Base-by-base conservation (phyloP, 2,329 filamentous ascomycete species). In the Cercospora sp. region DNA sequence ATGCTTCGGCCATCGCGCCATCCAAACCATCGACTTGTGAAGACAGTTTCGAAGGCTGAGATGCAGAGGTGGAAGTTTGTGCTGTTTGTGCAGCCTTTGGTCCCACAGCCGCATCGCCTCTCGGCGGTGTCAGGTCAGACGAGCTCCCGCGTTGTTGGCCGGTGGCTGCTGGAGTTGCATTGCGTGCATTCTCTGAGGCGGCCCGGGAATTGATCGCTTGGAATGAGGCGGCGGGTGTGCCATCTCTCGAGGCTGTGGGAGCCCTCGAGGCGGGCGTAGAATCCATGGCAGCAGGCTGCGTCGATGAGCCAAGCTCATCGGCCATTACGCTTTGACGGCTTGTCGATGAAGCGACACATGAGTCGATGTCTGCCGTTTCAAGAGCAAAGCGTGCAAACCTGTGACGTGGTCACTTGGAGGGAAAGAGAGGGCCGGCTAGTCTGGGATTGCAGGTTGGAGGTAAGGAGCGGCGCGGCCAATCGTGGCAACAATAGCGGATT, bases 1-100 rank as follows among this genome's bases (percentile, higher is more conserved):
- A 73, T 88, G 90, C 55, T 45, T 76, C 77, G 48, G 71, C 66
- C 71, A 74, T 74, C 51, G 68, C 71, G 55, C 65, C 71, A 63
- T 78, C 77, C 60, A 69, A 23, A 58, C 57, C 68, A 60, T 76
- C 70, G 60, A 63, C 58, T 42, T 72, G 68, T 20, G 71, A 58
- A 36, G 70, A 65, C 63, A 65, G 53, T 60, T 71, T 73, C 18
- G 68, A 40, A 42, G 68, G 65, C 40, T 73, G 71, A 30, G 69
- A 59, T 63, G 65, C 64, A 55, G 70, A 63, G 13, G 67, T 59
- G 64, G 71, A 68, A 66, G 70, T 69, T 73, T 72, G 73, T 67
- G 71, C 69, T 70, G 74, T 68, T 71, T 72, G 73, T 69, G 73
- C 68, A 69, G 69, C 63, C 67, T 64, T 51, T 45, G 67, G 73